Evolutionary conservation across 2,329 filamentous ascomycete species (phyloP).

Genomic region (Epichloe sibirici): DNA sequence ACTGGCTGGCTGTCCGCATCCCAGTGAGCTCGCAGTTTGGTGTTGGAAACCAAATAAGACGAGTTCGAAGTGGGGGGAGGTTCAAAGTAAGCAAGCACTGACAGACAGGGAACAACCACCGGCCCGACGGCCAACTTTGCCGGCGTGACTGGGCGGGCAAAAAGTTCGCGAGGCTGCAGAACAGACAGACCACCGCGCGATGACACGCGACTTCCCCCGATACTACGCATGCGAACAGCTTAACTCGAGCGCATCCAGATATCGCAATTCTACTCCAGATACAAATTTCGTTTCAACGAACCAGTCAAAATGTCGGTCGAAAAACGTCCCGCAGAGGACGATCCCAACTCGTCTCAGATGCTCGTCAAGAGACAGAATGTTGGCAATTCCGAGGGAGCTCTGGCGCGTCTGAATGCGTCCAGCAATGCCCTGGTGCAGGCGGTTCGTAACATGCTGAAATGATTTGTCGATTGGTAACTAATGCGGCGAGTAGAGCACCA

Average conservation of each 20-base stretch:
- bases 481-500: slow-evolving; percentile 44
- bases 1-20: not conserved
- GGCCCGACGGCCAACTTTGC: slow-evolving; percentile 21
- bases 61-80: not conserved
- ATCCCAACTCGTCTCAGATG: slow-evolving; percentile 67
- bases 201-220: not conserved
- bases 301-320: slow-evolving; percentile 63
- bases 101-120: slow-evolving; percentile 18
- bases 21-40: not conserved
- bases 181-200: no score
- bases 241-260: not conserved
- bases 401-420: slow-evolving; percentile 39
- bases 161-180: no score
- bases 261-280: not conserved
- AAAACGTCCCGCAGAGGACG: slow-evolving; percentile 81
- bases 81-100: not conserved
- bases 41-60: no score
- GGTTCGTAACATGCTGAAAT: slow-evolving; percentile 23
- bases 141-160: no score
- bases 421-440: slow-evolving; percentile 37
- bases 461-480: not conserved
- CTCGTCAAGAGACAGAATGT: slow-evolving; percentile 83
- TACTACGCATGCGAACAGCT: not conserved
- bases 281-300: not conserved
- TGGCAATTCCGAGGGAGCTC: slow-evolving; percentile 32